A percentile compares a stretch with the other conserved stretches of the same genome.
Evolutionary conservation across 1,139 yeast species (phyloP).

Genomic region (Dujonia santamariae): DNA sequence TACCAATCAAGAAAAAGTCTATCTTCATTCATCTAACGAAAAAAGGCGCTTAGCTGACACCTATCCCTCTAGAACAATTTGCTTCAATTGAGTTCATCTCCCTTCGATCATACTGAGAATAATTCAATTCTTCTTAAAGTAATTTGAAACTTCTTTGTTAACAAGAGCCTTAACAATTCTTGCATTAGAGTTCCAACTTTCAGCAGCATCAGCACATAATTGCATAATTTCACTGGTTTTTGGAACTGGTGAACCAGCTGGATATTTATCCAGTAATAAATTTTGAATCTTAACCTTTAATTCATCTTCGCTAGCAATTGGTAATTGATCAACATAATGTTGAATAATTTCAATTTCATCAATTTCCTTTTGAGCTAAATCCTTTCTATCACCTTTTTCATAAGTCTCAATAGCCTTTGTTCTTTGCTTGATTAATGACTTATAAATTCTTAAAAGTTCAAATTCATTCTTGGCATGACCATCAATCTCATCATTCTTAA

Average conservation of each 20-base stretch:
- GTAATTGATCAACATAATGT: constrained; percentile 14
- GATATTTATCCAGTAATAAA: constrained; percentile 4
- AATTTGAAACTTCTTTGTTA: neutral
- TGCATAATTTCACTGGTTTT: constrained; percentile 4
- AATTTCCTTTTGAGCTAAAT: constrained; percentile 19
- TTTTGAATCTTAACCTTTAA: constrained; percentile 8
- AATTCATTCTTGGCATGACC: constrained; percentile 14
- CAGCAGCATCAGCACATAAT: constrained; percentile 2
- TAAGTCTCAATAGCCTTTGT: constrained; percentile 15
- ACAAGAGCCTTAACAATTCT: constrained; percentile 7
- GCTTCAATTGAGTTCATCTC: too few species aligned
- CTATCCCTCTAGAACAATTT: too few species aligned
- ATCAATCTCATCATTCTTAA: constrained; percentile 52
- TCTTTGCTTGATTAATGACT: constrained; percentile 20
- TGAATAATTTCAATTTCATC: constrained; percentile 15
- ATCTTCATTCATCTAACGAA: too few species aligned
- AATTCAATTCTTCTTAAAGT: constrained; percentile 2
- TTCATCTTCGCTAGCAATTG: constrained; percentile 16
- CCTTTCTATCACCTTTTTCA: constrained; percentile 14
- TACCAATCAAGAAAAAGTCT: too few species aligned
- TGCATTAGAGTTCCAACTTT: constrained; percentile 7
- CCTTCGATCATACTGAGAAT: too few species aligned
- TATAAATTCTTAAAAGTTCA: constrained; percentile 12
- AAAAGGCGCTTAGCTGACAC: too few species aligned
- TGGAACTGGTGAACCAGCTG: neutral